Evolutionary conservation across 2,329 filamentous ascomycete species (phyloP).

Genomic region (Talaromyces sp.): DNA sequence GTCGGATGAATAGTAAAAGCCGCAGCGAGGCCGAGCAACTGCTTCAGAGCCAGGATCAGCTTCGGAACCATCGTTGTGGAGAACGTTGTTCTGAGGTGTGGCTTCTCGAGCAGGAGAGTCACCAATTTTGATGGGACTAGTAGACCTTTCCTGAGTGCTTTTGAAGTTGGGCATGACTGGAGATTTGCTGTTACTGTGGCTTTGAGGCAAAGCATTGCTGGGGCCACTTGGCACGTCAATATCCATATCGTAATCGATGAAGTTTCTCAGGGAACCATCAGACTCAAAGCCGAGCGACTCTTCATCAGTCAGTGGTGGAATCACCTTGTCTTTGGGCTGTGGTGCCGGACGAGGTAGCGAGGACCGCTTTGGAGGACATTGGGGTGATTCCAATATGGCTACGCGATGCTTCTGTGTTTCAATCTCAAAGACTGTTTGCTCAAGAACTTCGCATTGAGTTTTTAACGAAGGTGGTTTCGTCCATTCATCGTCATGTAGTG

Average conservation of each 20-base stretch:
- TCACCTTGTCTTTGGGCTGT: neutral
- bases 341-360: conserved; percentile 16
- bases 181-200: neutral
- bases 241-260: conserved; percentile 28
- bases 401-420: conserved; percentile 46
- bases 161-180: neutral
- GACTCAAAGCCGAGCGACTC: conserved; percentile 35
- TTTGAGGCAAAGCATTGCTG: neutral
- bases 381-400: conserved; percentile 37
- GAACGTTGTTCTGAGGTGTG: neutral
- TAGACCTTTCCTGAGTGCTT: neutral
- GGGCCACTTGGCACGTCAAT: neutral
- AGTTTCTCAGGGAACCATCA: conserved; percentile 27
- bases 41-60: conserved; percentile 1
- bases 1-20: conserved; percentile 17
- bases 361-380: conserved; percentile 29
- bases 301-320: conserved; percentile 25
- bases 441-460: conserved; percentile 57
- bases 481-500: conserved; percentile 56
- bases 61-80: neutral
- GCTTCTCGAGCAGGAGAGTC: neutral
- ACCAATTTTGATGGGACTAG: neutral
- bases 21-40: conserved; percentile 2
- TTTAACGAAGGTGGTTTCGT: conserved; percentile 51
- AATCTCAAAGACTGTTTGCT: conserved; percentile 62